Conservation (phyloP, 164 flowering plant species). For the Liquidambar formosana region DNA sequence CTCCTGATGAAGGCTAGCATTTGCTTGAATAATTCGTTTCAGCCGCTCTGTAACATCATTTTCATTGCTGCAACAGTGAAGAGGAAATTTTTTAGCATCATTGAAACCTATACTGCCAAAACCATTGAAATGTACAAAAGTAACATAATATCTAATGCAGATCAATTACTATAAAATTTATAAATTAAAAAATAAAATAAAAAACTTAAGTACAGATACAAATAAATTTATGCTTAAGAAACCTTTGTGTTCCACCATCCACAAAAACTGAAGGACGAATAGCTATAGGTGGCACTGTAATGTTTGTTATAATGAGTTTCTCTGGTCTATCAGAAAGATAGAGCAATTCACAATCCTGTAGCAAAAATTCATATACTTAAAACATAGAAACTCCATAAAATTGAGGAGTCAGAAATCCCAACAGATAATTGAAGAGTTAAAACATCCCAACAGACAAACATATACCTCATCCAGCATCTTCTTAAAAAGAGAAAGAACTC, state of each 20-base stretch:
- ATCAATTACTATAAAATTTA: neutral
- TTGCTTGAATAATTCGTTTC: conserved; percentile 50
- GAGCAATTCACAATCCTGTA: conserved; percentile 92
- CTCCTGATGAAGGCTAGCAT: conserved; percentile 54
- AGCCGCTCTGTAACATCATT: conserved; percentile 74
- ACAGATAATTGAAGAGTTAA: no score
- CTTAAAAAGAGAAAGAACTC: conserved; percentile 62
- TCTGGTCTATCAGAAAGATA: conserved; percentile 79
- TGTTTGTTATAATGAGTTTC: conserved; percentile 67
- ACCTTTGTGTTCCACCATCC: conserved; percentile 70
- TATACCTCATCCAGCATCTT: conserved; percentile 81
- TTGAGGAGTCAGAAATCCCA: neutral
- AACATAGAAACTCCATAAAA: neutral
- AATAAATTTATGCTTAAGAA: neutral
- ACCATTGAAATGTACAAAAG: neutral
- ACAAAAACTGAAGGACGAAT: conserved; percentile 84
- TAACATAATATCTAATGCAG: neutral
- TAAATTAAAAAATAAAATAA: neutral
- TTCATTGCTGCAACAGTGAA: conserved; percentile 74
- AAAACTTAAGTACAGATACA: neutral
- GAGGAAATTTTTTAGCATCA: conserved; percentile 5
- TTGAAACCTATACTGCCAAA: neutral
- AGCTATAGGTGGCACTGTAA: conserved; percentile 83
- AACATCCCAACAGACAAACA: neutral
- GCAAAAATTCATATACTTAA: neutral